Evolutionary conservation across 768 basidiomycete genomes (phyloP).

Genomic region (Mycena olivaceomarginata): DNA sequence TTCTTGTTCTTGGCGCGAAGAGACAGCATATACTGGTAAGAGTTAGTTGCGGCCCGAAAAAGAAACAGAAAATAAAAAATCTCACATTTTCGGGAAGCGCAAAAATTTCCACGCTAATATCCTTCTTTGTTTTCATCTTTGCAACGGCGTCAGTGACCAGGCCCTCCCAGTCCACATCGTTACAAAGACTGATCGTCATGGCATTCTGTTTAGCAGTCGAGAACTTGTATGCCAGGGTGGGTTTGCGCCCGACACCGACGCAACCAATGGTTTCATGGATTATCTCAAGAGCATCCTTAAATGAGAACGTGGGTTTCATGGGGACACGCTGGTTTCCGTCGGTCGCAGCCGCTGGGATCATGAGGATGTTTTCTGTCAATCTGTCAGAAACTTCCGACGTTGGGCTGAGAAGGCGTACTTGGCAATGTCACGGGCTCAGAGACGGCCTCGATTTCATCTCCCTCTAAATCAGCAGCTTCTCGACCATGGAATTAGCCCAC

Average conservation of each 20-base stretch:
- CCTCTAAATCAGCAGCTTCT: neutral
- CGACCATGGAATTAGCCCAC: neutral
- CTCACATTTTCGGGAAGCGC: constrained; percentile 27
- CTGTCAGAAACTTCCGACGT: neutral
- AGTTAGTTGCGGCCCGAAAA: too few relatives aligned
- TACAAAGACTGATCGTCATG: neutral
- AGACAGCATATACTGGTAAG: constrained; percentile 8
- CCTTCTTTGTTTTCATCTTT: constrained; percentile 1
- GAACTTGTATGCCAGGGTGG: too few relatives aligned
- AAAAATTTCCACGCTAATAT: neutral
- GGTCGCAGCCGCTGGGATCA: neutral
- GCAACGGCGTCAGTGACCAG: neutral
- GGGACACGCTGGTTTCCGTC: neutral
- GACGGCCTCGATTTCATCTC: neutral
- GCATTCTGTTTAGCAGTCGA: too few relatives aligned
- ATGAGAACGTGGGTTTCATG: neutral
- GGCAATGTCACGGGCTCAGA: neutral
- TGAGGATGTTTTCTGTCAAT: neutral
- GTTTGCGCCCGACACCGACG: too few relatives aligned
- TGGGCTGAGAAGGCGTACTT: neutral
- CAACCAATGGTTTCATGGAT: too few relatives aligned
- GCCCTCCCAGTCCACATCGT: neutral
- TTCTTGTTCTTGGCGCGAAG: neutral
- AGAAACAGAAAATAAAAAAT: too few relatives aligned
- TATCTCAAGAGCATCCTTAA: too few relatives aligned